phyloP scores from a whole-genome alignment of 2,329 filamentous ascomycete species.

The Sclerotinia minor region DNA sequence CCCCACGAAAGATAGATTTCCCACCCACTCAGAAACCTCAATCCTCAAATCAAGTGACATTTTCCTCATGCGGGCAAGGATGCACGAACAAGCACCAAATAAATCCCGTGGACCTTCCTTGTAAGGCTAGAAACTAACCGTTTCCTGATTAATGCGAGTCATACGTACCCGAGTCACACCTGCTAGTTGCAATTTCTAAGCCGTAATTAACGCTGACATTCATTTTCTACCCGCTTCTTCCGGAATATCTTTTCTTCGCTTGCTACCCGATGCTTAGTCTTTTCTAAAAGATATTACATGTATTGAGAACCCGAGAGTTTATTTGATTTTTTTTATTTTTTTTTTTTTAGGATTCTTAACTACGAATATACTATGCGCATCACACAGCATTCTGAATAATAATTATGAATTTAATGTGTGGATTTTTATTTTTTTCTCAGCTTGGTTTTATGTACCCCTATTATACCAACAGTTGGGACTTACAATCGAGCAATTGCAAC shows the following conservation, averaged over 20 bases:
- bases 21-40: neutral
- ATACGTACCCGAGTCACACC: neutral
- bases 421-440: neutral
- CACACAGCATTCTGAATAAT: neutral
- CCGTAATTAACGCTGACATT: neutral
- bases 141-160: slow-evolving; percentile 13
- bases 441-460: slow-evolving; percentile 2
- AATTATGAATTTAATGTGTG: neutral
- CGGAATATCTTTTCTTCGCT: neutral
- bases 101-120: slow-evolving; percentile 12
- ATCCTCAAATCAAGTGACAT: slow-evolving; percentile 14
- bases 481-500: neutral
- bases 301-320: neutral
- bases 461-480: neutral
- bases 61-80: slow-evolving; percentile 6
- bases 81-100: neutral
- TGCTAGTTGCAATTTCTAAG: neutral
- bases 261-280: neutral
- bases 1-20: neutral
- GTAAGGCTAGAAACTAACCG: slow-evolving; percentile 19
- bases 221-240: neutral
- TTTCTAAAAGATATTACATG: too few relatives aligned
- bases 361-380: neutral
- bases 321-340: neutral
- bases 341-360: neutral